Evolutionary conservation across 441 rosid species (phyloP), one percentile per base, ranked within the genome.

Genomic region (Adansonia gregorii): DNA sequence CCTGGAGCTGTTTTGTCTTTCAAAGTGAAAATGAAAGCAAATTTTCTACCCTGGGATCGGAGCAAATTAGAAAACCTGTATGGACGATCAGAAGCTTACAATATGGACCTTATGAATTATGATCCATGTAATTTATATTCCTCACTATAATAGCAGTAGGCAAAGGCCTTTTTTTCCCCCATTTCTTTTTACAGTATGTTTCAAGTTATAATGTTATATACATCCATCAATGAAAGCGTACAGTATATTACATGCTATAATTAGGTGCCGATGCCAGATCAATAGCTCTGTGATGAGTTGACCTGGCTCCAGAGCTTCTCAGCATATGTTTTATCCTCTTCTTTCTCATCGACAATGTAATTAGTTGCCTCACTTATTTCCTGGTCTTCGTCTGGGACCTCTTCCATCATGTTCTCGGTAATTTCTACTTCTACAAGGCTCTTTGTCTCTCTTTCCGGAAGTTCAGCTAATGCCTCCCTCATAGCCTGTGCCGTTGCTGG

Each of bases 401-500:
- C 94, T 67, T 86, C 92, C 67, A 74, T 85, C 35, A 74, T 85
- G 72, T 85, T 91, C 74, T 89, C 92, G 60, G 78, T 65, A 31
- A 56, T 75, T 58, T 81, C 80, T 67, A 65, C 80, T 73, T 87
- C 94, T 48, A 49, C 80, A 72, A 46, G 75, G n/a, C 73, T 78
- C 61, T 76, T 84, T 79, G 82, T 82, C 72, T 78, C 85, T 72
- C 78, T 55, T 70, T 82, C 88, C 41, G 35, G 67, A 2, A 76
- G 78, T 82, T 88, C 90, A 24, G 88, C 80, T 31, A 83, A 79
- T 6, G 88, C 97, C 78, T 92, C 95, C 69, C 82, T 87, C 97
- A 91, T 90, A 64, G 98, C 93, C 82, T 75, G 86, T 27, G 79
- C 84, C 66, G 99, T 95, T 65, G 97, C 98, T 46, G 99, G 99